A percentile compares a stretch with the other conserved stretches of the same genome.
Conservation (phyloP, 192 early-diverging fungal species). For the Dispira simplex region DNA sequence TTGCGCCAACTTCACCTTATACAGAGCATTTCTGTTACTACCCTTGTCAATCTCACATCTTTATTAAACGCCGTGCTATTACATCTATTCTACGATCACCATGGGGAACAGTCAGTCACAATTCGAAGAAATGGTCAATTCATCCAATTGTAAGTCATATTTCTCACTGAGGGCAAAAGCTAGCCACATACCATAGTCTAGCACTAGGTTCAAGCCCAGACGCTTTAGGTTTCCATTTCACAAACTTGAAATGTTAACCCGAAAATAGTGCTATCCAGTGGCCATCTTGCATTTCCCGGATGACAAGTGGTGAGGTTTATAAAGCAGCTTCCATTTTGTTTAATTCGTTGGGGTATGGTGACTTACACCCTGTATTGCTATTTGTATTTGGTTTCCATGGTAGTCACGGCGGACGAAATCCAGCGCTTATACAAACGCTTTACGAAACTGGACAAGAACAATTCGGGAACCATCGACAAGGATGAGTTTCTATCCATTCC, state of each 20-base stretch:
- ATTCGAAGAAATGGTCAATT: slow-evolving; percentile 64
- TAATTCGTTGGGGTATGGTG: no score
- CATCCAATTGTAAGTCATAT: slow-evolving; percentile 52
- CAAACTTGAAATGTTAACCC: no score
- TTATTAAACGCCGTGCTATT: not conserved
- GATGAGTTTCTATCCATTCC: slow-evolving; percentile 95
- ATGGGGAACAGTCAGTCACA: slow-evolving; percentile 53
- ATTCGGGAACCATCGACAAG: slow-evolving; percentile 90
- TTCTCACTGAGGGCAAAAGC: not conserved
- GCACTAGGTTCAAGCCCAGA: slow-evolving; percentile 9
- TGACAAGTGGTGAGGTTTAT: no score
- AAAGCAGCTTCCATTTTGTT: no score
- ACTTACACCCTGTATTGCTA: not conserved
- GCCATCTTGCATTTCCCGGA: no score
- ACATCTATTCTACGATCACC: slow-evolving; percentile 6
- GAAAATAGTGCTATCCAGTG: no score
- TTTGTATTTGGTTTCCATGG: not conserved
- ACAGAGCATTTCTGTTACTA: no score
- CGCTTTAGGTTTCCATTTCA: not conserved
- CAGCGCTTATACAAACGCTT: slow-evolving; percentile 98
- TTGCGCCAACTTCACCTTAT: no score
- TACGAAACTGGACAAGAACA: slow-evolving; percentile 95
- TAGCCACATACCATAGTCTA: slow-evolving; percentile 2
- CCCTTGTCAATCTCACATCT: no score
- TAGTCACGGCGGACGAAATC: slow-evolving; percentile 86